Conservation (phyloP, 2,329 filamentous ascomycete genomes). For the Zasmidium angulare region DNA sequence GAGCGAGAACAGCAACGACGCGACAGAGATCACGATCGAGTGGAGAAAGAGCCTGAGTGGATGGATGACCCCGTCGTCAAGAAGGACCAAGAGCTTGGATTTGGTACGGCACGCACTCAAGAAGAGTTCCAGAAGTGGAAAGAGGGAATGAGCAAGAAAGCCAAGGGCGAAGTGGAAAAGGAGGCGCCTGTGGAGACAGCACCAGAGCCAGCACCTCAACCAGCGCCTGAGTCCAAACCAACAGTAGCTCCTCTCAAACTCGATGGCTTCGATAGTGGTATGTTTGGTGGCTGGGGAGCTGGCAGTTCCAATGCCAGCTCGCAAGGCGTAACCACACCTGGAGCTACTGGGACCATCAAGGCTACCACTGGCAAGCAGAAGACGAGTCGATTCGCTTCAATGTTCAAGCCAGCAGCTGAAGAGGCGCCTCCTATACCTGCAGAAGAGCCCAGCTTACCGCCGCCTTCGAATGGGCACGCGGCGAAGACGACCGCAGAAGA, state of each 20-base stretch:
- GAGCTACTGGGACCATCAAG: slow-evolving; percentile 32
- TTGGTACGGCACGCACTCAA: slow-evolving; percentile 62
- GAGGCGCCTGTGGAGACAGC: slow-evolving; percentile 11
- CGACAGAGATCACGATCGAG: slow-evolving; percentile 55
- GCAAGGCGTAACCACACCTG: slow-evolving; percentile 16
- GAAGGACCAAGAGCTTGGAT: slow-evolving; percentile 58
- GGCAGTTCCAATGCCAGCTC: slow-evolving; percentile 28
- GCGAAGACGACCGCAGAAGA: slow-evolving; percentile 60
- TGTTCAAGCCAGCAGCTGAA: slow-evolving; percentile 47
- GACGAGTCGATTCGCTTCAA: slow-evolving; percentile 81
- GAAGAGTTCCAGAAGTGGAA: slow-evolving; percentile 96
- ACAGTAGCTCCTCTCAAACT: slow-evolving; percentile 62
- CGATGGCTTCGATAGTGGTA: slow-evolving; percentile 72
- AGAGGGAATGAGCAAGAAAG: slow-evolving; percentile 74
- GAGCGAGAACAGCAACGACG: slow-evolving; percentile 37
- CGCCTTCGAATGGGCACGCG: slow-evolving; percentile 27
- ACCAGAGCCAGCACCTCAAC: slow-evolving; percentile 16
- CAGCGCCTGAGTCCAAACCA: slow-evolving; percentile 19
- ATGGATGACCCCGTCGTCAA: slow-evolving; percentile 63
- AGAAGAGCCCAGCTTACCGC: slow-evolving; percentile 10
- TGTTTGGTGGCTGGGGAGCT: slow-evolving; percentile 65
- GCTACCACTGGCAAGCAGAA: slow-evolving; percentile 58
- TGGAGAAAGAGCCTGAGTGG: slow-evolving; percentile 88
- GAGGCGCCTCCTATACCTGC: slow-evolving; percentile 19
- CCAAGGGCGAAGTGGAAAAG: slow-evolving; percentile 36